Evolutionary conservation across 305 asterid species (phyloP).

Genomic region (Solanum hybrid): DNA sequence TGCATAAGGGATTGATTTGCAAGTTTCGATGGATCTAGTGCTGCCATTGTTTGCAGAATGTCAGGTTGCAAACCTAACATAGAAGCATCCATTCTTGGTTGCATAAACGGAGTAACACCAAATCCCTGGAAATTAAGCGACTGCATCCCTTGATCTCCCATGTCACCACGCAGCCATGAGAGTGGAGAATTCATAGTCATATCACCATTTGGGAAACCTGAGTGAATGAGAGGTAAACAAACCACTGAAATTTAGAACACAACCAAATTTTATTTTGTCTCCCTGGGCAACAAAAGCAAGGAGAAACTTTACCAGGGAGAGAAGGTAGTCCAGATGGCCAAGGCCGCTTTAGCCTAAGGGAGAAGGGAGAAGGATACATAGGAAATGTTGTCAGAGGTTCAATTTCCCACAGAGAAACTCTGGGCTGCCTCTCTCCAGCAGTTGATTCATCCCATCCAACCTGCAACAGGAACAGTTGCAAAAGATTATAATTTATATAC

Average conservation of each 20-base stretch:
- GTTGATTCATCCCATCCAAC: conserved; percentile 99
- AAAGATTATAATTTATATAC: background rate
- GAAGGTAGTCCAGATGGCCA: conserved; percentile 88
- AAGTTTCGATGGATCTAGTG: conserved; percentile 53
- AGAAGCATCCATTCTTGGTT: conserved; percentile 65
- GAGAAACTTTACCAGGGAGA: conserved; percentile 46
- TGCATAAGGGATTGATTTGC: conserved; percentile 53
- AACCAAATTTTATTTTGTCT: background rate
- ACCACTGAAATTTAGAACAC: background rate
- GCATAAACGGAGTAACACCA: conserved; percentile 69
- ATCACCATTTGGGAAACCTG: conserved; percentile 61
- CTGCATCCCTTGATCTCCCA: conserved; percentile 52
- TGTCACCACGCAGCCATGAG: conserved; percentile 70
- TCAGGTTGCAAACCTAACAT: conserved; percentile 70
- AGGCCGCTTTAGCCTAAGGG: conserved; percentile 90
- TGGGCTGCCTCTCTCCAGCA: conserved; percentile 95
- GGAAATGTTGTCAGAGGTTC: conserved; percentile 93
- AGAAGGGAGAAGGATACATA: conserved; percentile 94
- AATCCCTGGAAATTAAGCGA: conserved; percentile 60
- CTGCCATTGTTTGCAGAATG: conserved; percentile 69
- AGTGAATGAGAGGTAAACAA: conserved; percentile 3
- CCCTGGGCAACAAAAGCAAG: background rate
- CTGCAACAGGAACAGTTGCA: conserved; percentile 28
- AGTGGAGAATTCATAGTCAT: conserved; percentile 54
- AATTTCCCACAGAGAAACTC: conserved; percentile 96